Evolutionary conservation across 2,329 filamentous ascomycete genomes (phyloP), one percentile per base, ranked within the genome.

Genomic region (Neofusicoccum sp.): DNA sequence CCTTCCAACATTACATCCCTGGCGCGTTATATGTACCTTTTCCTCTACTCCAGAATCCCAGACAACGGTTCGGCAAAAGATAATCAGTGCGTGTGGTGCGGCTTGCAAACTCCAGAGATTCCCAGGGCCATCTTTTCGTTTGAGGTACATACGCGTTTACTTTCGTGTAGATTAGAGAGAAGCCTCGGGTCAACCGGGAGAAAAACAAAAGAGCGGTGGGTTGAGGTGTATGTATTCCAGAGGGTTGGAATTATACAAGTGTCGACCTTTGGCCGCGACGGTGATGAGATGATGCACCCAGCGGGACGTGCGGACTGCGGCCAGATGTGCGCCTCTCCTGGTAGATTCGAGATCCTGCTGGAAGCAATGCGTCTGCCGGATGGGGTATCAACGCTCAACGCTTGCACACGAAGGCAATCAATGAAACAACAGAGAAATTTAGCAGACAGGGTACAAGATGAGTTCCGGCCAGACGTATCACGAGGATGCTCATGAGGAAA

Each of bases 331-430:
- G 14, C 11, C 37, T 56, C 39, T 56, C 39, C 52, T 34, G 52
- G 52, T 33, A 22, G 22, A 22, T 29, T 28, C 29, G 39, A 33
- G 29, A 36, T 34, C n/a, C 54, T 58, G 39, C 54, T 58, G 54
- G 41, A 58, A 45, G 43, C 31, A 34, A 44, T 44, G 41, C 39
- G 31, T 36, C 31, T 44, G 54, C 54, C 54, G 31, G 43, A 44
- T 16, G 54, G 48, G 54, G 54, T 58, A 58, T 58, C 54, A 58
- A 58, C 52, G 52, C 52, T 56, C 52, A 56, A 56, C 52, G 41
- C 54, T 58, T 58, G 54, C 54, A 58, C 16, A 58, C 54, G 29
- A 36, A 45, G 41, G 37, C 39, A 45, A 16, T 22, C 31, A 58
- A 45, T 31, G 54, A 45, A 31, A 58, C 8, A 44, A 43, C 45